phyloP scores from a whole-genome alignment of 148 eudicot species.

The Rhododendron kiyosumense region DNA sequence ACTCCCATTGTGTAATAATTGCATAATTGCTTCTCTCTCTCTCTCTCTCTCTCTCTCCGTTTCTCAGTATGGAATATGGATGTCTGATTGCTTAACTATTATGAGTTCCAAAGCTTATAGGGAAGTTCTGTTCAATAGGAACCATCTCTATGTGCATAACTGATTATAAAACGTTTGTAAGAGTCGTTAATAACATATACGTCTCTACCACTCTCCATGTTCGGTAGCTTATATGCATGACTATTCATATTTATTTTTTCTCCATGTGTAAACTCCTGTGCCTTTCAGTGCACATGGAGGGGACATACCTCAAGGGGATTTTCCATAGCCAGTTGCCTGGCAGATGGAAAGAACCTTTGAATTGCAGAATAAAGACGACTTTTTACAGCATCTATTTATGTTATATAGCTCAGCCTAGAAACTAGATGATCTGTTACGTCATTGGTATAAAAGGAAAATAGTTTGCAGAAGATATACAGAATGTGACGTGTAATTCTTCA shows the following conservation, averaged over 20 bases:
- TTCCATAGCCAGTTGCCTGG: not conserved
- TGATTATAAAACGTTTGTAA: not conserved
- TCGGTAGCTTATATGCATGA: not conserved
- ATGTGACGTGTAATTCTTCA: not conserved
- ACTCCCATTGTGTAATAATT: not conserved
- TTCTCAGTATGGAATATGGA: not conserved
- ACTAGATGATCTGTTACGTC: not conserved
- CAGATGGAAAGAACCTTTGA: not conserved
- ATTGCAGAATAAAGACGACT: not conserved
- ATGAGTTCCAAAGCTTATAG: not conserved
- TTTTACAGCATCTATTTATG: not conserved
- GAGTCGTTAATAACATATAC: not conserved
- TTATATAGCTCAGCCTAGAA: not conserved
- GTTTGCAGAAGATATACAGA: not conserved
- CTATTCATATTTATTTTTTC: not conserved
- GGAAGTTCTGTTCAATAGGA: not conserved
- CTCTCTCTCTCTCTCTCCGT: no score
- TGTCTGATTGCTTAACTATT: not conserved
- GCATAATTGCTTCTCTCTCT: not conserved
- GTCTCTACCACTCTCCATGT: not conserved
- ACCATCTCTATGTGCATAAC: not conserved
- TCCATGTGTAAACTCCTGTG: not conserved
- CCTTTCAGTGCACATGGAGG: not conserved
- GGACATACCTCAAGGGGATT: not conserved
- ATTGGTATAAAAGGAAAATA: not conserved